Conservation (phyloP, 2,329 filamentous ascomycete species). For the Cercospora zeae-maydis region DNA sequence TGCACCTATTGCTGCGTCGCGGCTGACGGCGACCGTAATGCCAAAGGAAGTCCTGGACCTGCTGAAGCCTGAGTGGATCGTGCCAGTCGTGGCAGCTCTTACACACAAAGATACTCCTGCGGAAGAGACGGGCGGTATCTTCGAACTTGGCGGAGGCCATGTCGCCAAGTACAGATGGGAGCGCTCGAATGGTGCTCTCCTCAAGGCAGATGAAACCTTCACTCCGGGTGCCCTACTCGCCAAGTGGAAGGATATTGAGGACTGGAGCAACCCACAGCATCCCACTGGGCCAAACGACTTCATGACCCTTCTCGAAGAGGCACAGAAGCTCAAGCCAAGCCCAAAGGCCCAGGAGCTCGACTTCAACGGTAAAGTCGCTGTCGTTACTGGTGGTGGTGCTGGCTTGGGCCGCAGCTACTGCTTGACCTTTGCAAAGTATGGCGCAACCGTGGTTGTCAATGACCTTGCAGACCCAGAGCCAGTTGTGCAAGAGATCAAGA, state of each 20-base stretch:
- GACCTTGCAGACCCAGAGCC: slow-evolving; percentile 89
- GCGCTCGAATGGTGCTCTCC: slow-evolving; percentile 79
- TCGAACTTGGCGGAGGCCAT: slow-evolving; percentile 89
- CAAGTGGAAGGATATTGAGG: slow-evolving; percentile 82
- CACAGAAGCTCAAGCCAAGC: slow-evolving; percentile 71
- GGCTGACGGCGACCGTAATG: slow-evolving; percentile 95
- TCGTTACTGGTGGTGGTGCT: slow-evolving; percentile 83
- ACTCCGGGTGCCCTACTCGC: slow-evolving; percentile 83
- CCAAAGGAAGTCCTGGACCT: slow-evolving; percentile 83
- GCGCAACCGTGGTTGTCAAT: slow-evolving; percentile 87
- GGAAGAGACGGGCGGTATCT: slow-evolving; percentile 80
- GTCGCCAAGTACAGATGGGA: slow-evolving; percentile 94
- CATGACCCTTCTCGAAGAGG: slow-evolving; percentile 77
- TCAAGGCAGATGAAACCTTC: slow-evolving; percentile 83
- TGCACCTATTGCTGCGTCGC: slow-evolving; percentile 88
- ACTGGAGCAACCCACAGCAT: slow-evolving; percentile 81
- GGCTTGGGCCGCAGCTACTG: slow-evolving; percentile 90
- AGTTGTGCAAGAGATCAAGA: slow-evolving; percentile 88
- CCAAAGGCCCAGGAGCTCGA: slow-evolving; percentile 69
- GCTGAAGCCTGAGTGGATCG: slow-evolving; percentile 90
- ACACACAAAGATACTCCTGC: slow-evolving; percentile 76
- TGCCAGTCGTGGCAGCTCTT: slow-evolving; percentile 84
- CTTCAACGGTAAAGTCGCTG: slow-evolving; percentile 78
- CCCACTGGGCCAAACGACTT: slow-evolving; percentile 86
- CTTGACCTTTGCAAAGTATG: slow-evolving; percentile 79